A percentile compares a stretch with the other conserved stretches of the same genome.
Evolutionary conservation across 441 rosid genomes (phyloP).

Genomic region (Pelargonium cotyledonis): DNA sequence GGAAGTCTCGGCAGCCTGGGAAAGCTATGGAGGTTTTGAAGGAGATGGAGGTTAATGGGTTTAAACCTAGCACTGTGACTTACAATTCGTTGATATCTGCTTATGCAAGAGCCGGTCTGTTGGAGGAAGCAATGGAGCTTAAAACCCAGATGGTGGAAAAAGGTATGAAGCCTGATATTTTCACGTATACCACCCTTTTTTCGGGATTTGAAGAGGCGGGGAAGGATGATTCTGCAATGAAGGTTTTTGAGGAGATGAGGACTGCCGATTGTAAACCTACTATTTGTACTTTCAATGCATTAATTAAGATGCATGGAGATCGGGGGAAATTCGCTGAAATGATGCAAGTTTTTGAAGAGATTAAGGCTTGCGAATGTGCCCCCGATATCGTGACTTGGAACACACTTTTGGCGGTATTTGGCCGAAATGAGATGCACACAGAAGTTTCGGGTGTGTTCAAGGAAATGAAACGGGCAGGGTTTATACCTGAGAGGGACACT

Average conservation of each 20-base stretch:
- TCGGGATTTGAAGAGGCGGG: constrained; percentile 88
- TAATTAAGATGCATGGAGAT: constrained; percentile 90
- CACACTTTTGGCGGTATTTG: constrained; percentile 79
- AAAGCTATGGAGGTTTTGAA: constrained; percentile 74
- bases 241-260: constrained; percentile 76
- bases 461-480: constrained; percentile 98
- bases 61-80: constrained; percentile 60
- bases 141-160: constrained; percentile 58
- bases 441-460: constrained; percentile 85
- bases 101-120: constrained; percentile 65
- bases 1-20: constrained; percentile 71
- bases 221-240: constrained; percentile 70
- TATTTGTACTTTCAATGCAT: constrained; percentile 85
- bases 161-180: constrained; percentile 75
- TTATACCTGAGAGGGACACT: constrained; percentile 83
- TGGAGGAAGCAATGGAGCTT: constrained; percentile 70
- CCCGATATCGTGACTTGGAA: constrained; percentile 95
- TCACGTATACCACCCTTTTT: constrained; percentile 80
- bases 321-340: constrained; percentile 76
- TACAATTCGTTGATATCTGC: constrained; percentile 85
- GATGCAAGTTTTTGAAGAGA: constrained; percentile 89
- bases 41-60: constrained; percentile 72
- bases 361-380: constrained; percentile 50
- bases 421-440: constrained; percentile 78
- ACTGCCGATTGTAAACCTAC: constrained; percentile 66